phyloP scores from a whole-genome alignment of 495 filamentous ascomycete species.

The Coniosporium apollinis region DNA sequence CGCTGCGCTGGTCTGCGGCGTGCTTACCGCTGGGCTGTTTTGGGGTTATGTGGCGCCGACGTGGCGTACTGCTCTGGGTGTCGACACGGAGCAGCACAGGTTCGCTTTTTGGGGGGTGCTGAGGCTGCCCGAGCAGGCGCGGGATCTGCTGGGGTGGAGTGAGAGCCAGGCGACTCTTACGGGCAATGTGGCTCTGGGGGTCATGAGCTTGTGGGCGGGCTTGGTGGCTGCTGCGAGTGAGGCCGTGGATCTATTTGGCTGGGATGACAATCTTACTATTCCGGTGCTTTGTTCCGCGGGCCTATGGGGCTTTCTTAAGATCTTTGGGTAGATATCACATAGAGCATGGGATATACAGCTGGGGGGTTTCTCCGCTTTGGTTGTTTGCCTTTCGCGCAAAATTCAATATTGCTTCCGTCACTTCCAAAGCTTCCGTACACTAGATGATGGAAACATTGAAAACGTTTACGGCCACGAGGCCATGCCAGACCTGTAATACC shows the following conservation, averaged over 20 bases:
- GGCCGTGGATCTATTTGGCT: conserved; percentile 74
- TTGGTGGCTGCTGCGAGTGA: conserved; percentile 76
- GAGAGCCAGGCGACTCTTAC: conserved; percentile 32
- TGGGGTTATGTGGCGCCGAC: conserved; percentile 82
- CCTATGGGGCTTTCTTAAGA: conserved; percentile 83
- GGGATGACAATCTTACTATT: conserved; percentile 97
- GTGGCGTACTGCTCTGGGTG: no score
- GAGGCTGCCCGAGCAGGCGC: conserved; percentile 37
- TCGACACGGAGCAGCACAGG: conserved; percentile 42
- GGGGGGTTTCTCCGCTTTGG: no score
- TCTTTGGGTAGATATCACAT: conserved; percentile 50
- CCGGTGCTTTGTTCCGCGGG: conserved; percentile 79
- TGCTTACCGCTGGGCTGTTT: conserved; percentile 63
- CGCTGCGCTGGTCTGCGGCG: conserved; percentile 68
- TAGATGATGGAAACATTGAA: no score
- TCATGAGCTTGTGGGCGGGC: conserved; percentile 77
- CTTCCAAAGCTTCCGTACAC: no score
- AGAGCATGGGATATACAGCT: no score
- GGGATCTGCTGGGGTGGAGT: conserved; percentile 22
- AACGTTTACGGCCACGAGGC: no score
- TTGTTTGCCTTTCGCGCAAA: no score
- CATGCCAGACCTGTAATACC: no score
- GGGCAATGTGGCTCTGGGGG: conserved; percentile 58
- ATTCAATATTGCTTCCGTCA: no score
- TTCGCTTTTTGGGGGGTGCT: conserved; percentile 75